Evolutionary conservation across 1,284 basidiomycete species (phyloP).

Genomic region (Austroboletus niveus): DNA sequence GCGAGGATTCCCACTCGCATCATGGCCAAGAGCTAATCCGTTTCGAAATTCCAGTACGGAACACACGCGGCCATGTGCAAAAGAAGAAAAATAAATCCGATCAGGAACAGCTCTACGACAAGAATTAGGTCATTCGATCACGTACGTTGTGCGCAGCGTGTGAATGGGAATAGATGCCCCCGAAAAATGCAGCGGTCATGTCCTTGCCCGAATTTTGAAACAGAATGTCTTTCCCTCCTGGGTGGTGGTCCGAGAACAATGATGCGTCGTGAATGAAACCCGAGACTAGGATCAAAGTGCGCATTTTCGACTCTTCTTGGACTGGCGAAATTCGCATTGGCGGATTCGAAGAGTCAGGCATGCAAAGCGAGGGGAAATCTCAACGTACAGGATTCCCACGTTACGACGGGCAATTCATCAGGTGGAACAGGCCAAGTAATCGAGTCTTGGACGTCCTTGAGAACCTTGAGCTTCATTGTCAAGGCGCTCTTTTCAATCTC

Average conservation of each 20-base stretch:
- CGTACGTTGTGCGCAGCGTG: slow-evolving; percentile 81
- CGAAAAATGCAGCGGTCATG: slow-evolving; percentile 81
- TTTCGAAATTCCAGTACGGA: background rate
- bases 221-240: slow-evolving; percentile 72
- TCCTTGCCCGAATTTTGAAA: slow-evolving; percentile 71
- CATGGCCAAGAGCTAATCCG: slow-evolving; percentile 66
- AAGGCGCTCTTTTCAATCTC: slow-evolving; percentile 82
- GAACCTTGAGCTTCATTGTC: slow-evolving; percentile 79
- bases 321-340: slow-evolving; percentile 37
- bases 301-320: slow-evolving; percentile 63
- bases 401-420: slow-evolving; percentile 72
- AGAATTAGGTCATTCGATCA: slow-evolving; percentile 5
- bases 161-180: slow-evolving; percentile 80
- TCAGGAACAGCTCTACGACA: slow-evolving; percentile 1
- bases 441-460: slow-evolving; percentile 63
- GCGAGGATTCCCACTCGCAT: slow-evolving; percentile 79
- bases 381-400: slow-evolving; percentile 76
- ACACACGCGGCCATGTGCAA: background rate
- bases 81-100: background rate
- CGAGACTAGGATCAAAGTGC: slow-evolving; percentile 69
- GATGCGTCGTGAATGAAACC: slow-evolving; percentile 89
- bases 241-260: slow-evolving; percentile 76
- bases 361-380: background rate
- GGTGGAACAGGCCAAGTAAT: slow-evolving; percentile 67
- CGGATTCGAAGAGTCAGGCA: background rate